Evolutionary conservation across 768 basidiomycete genomes (phyloP).

Genomic region (Pleurotus tuoliensis): DNA sequence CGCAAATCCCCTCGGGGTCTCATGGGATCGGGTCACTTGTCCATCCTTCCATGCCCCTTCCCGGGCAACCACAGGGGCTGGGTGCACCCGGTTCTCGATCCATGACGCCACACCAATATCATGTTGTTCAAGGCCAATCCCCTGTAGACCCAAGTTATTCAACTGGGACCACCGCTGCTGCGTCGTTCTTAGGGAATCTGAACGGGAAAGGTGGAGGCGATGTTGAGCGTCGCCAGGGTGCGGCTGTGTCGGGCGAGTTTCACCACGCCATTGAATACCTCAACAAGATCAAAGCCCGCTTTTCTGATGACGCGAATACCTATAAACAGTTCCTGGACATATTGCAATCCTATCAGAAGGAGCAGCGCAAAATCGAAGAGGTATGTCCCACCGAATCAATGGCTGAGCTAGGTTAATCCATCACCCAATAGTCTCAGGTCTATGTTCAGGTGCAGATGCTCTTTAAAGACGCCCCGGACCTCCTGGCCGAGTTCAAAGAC

Average conservation of each 20-base stretch:
- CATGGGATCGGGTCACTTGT: conserved; percentile 22
- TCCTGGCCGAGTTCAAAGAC: conserved; percentile 77
- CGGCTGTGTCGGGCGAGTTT: conserved; percentile 62
- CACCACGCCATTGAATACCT: conserved; percentile 95
- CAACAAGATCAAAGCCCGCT: conserved; percentile 97
- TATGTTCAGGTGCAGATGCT: conserved; percentile 76
- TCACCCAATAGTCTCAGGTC: conserved; percentile 55
- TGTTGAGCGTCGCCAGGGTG: conserved; percentile 42
- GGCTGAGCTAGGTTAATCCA: conserved; percentile 8
- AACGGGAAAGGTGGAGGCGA: conserved; percentile 37
- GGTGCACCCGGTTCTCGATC: conserved; percentile 47
- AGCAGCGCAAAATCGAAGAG: conserved; percentile 68
- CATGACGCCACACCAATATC: conserved; percentile 49
- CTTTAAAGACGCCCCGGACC: conserved; percentile 78
- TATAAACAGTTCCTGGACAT: conserved; percentile 91
- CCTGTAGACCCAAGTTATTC: conserved; percentile 39
- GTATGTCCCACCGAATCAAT: conserved; percentile 38
- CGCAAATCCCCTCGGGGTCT: conserved; percentile 24
- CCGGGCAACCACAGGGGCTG: conserved; percentile 24
- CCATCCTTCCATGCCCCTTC: conserved; percentile 29
- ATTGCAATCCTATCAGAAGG: conserved; percentile 83
- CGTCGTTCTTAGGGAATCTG: conserved; percentile 62
- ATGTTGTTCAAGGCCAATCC: conserved; percentile 29
- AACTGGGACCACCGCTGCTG: conserved; percentile 57
- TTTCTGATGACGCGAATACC: conserved; percentile 83